Evolutionary conservation across 2,329 filamentous ascomycete genomes (phyloP).

Genomic region (Xylaria sp.): DNA sequence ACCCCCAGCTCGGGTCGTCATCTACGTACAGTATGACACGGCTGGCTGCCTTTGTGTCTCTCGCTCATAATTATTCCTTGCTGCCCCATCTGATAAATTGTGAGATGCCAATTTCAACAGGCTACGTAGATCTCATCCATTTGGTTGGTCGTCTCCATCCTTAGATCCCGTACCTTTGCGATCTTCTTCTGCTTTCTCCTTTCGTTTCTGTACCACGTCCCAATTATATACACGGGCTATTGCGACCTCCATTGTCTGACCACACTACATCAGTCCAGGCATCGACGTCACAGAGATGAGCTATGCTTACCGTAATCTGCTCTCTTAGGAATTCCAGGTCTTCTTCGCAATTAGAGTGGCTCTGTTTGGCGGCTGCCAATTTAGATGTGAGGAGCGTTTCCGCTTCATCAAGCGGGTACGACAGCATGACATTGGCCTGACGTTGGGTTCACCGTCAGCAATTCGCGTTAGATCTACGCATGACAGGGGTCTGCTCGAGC

Average conservation of each 20-base stretch:
- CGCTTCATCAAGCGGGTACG: conserved; percentile 90
- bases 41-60: neutral
- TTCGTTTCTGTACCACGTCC: conserved; percentile 95
- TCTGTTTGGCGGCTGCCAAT: conserved; percentile 77
- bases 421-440: conserved; percentile 94
- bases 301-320: conserved; percentile 81
- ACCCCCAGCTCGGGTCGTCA: neutral
- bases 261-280: conserved; percentile 10
- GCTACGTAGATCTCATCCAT: conserved; percentile 34
- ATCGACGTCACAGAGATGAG: neutral
- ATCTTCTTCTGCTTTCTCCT: conserved; percentile 77
- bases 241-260: conserved; percentile 93
- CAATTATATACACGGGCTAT: conserved; percentile 98
- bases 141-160: conserved; percentile 47
- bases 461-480: neutral
- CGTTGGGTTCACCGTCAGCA: conserved; percentile 2
- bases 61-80: conserved; percentile 2
- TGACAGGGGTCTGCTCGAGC: neutral
- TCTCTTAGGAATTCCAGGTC: conserved; percentile 94
- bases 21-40: neutral
- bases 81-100: neutral
- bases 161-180: conserved; percentile 47
- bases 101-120: neutral
- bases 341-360: conserved; percentile 88
- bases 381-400: conserved; percentile 79